Evolutionary conservation across 306 rosid species (phyloP).

Genomic region (Luffa aegyptiaca): DNA sequence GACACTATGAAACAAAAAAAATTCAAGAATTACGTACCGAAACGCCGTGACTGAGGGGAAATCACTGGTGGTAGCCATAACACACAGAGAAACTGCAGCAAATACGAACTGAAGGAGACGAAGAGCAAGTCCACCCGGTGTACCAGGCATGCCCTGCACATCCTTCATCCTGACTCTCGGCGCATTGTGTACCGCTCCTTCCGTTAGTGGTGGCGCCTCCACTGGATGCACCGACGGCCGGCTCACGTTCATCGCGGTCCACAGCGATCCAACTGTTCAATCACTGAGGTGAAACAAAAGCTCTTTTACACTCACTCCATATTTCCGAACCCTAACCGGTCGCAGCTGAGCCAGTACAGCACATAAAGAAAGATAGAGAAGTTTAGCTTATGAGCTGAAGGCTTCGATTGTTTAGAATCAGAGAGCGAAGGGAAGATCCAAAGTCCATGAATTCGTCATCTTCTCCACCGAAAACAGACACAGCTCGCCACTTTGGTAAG

Average conservation of each 20-base stretch:
- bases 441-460: neutral
- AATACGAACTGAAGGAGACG: conserved; percentile 29
- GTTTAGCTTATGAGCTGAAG: neutral
- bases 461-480: neutral
- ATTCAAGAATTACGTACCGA: conserved; percentile 10
- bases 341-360: neutral
- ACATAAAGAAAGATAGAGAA: neutral
- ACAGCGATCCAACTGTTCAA: neutral
- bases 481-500: neutral
- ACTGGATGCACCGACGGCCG: conserved; percentile 38
- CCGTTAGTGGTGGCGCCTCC: conserved; percentile 25
- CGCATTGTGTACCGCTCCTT: conserved; percentile 13
- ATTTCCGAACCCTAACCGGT: conserved; percentile 1
- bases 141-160: conserved; percentile 39
- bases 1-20: neutral
- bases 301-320: neutral
- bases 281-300: neutral
- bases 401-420: neutral
- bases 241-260: conserved; percentile 21
- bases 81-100: conserved; percentile 21
- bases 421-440: neutral
- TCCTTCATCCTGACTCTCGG: conserved; percentile 30
- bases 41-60: conserved; percentile 31
- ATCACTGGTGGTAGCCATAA: conserved; percentile 29
- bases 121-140: conserved; percentile 22